These are phyloP conservation scores for Pichia sp. DNA, from an alignment of 1,139 yeast genomes.

Conservation along the genomic window DNA sequence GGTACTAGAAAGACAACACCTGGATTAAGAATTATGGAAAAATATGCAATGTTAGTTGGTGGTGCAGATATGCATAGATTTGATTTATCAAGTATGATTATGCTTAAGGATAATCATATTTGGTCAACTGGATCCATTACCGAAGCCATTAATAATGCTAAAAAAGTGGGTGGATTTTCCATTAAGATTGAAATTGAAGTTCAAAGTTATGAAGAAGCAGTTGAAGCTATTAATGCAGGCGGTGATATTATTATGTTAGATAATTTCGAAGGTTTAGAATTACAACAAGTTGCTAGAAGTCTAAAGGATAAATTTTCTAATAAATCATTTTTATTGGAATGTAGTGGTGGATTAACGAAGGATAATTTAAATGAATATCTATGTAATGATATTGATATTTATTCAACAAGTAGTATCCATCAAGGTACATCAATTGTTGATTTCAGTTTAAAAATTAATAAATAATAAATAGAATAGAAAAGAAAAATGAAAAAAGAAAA, in stretches of 20 bases:
- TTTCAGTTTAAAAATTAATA: conserved; percentile 67
- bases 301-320: conserved; percentile 56
- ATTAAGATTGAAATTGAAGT: conserved; percentile 91
- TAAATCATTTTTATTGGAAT: conserved; percentile 52
- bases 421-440: conserved; percentile 83
- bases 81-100: conserved; percentile 89
- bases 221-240: conserved; percentile 89
- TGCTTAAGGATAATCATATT: conserved; percentile 92
- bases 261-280: conserved; percentile 65
- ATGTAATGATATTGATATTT: conserved; percentile 78
- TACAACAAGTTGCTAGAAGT: conserved; percentile 58
- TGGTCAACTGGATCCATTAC: conserved; percentile 92
- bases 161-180: conserved; percentile 80
- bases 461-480: conserved; percentile 6
- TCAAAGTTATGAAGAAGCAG: conserved; percentile 74
- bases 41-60: conserved; percentile 91
- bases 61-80: conserved; percentile 92
- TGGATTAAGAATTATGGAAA: conserved; percentile 79
- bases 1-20: conserved; percentile 99
- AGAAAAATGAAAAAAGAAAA: not conserved
- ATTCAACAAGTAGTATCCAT: conserved; percentile 88
- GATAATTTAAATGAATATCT: conserved; percentile 60
- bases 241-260: conserved; percentile 96
- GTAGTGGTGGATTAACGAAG: conserved; percentile 84
- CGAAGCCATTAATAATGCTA: conserved; percentile 70